Conservation (phyloP, 2,329 filamentous ascomycete genomes). For the Fusarium xyrophilum region DNA sequence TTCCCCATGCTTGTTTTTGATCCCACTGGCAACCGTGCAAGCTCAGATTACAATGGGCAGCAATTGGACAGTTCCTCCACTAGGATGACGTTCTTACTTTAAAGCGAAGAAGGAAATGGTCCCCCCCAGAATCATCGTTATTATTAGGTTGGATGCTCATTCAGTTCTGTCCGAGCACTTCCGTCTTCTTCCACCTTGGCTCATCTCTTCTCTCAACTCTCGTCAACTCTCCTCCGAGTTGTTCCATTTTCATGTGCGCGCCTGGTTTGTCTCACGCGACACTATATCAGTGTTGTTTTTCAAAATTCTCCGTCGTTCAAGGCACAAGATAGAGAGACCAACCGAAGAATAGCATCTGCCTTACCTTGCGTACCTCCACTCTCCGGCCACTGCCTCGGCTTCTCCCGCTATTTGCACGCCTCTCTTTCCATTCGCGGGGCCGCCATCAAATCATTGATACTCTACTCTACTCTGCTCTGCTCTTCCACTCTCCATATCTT, state of each 20-base stretch:
- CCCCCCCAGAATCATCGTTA: slow-evolving; percentile 27
- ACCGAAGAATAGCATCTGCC: slow-evolving; percentile 8
- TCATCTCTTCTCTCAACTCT: neutral
- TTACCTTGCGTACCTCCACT: too few relatives aligned
- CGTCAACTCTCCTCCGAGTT: slow-evolving; percentile 11
- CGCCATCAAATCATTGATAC: slow-evolving; percentile 29
- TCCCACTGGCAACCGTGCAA: slow-evolving; percentile 27
- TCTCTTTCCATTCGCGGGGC: slow-evolving; percentile 37
- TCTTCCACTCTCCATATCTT: slow-evolving; percentile 20
- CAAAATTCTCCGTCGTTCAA: slow-evolving; percentile 9
- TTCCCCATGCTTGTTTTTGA: slow-evolving; percentile 38
- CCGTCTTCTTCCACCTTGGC: slow-evolving; percentile 28
- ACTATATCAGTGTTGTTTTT: too few relatives aligned
- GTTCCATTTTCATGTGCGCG: slow-evolving; percentile 24
- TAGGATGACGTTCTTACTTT: slow-evolving; percentile 31
- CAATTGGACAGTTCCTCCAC: slow-evolving; percentile 24
- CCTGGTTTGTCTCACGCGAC: slow-evolving; percentile 24
- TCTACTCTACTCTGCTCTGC: neutral
- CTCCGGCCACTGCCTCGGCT: slow-evolving; percentile 39
- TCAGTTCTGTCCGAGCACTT: slow-evolving; percentile 32
- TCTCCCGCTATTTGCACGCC: slow-evolving; percentile 37
- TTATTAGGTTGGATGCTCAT: slow-evolving; percentile 27
- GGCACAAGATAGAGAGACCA: slow-evolving; percentile 10
- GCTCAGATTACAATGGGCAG: slow-evolving; percentile 7
- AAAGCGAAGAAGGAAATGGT: neutral